Conservation (phyloP, 306 rosid genomes). For the Medicago ruthenica region DNA sequence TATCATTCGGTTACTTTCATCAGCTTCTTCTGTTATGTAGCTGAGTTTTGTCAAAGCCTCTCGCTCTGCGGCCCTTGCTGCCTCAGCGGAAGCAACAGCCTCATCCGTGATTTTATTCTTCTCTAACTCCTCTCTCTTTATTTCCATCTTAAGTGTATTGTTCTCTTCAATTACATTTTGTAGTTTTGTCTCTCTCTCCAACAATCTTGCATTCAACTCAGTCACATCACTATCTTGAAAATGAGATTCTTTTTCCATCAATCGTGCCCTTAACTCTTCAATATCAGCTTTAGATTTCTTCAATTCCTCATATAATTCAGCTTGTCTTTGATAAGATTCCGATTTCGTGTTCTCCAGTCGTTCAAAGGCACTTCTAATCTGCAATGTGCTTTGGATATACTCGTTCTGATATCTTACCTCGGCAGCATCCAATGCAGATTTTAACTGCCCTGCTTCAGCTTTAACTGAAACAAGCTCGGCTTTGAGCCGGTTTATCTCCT, state of each 20-base stretch:
- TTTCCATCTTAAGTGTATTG: slow-evolving; percentile 56
- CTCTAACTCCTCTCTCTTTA: slow-evolving; percentile 51
- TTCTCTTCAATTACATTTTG: slow-evolving; percentile 66
- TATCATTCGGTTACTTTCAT: slow-evolving; percentile 59
- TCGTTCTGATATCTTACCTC: slow-evolving; percentile 85
- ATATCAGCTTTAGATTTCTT: slow-evolving; percentile 53
- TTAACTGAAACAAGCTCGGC: slow-evolving; percentile 59
- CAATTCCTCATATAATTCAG: slow-evolving; percentile 61
- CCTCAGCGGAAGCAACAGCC: slow-evolving; percentile 54
- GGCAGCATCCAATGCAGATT: slow-evolving; percentile 77
- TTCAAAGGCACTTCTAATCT: slow-evolving; percentile 78
- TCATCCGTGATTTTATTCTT: slow-evolving; percentile 45
- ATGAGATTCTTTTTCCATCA: slow-evolving; percentile 66
- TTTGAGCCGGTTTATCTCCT: slow-evolving; percentile 59
- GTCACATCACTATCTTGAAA: slow-evolving; percentile 47
- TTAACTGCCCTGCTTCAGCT: slow-evolving; percentile 68
- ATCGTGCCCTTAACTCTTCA: slow-evolving; percentile 62
- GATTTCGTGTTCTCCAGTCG: slow-evolving; percentile 65
- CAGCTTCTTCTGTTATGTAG: slow-evolving; percentile 59
- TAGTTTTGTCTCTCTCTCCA: slow-evolving; percentile 68
- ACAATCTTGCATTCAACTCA: slow-evolving; percentile 62
- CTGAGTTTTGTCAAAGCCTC: slow-evolving; percentile 68
- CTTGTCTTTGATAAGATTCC: slow-evolving; percentile 61
- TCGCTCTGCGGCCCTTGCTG: slow-evolving; percentile 58
- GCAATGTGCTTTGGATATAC: slow-evolving; percentile 78